phyloP scores from a whole-genome alignment of 73 alveolate genomes.

The Tetrahymena thermophila region DNA sequence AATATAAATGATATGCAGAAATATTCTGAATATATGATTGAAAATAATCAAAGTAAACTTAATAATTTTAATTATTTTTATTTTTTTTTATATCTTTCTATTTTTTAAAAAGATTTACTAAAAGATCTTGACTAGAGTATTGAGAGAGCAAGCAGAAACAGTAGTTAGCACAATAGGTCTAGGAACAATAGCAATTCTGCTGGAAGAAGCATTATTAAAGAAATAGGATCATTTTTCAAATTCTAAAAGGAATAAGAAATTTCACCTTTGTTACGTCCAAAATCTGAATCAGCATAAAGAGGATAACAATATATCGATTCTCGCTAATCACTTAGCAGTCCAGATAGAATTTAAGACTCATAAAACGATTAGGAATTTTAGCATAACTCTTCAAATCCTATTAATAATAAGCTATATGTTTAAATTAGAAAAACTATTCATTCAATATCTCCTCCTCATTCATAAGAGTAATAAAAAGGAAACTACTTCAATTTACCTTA shows the following conservation, averaged over 20 bases:
- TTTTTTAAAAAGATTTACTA: not conserved
- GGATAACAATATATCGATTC: not conserved
- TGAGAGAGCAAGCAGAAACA: not conserved
- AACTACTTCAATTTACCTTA: not conserved
- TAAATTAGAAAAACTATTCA: not conserved
- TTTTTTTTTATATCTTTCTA: not conserved
- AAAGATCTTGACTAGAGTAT: not conserved
- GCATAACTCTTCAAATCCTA: not conserved
- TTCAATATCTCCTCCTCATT: not conserved
- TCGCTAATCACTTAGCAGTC: not conserved
- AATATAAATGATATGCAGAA: not conserved
- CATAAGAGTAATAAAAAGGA: not conserved
- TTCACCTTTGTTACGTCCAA: not conserved
- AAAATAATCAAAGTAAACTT: not conserved
- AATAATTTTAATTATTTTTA: not conserved
- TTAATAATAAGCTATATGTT: not conserved
- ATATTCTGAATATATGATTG: not conserved
- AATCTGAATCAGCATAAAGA: not conserved
- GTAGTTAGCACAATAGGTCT: not conserved
- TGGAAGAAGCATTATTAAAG: not conserved
- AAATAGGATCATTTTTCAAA: not conserved
- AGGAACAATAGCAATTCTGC: not conserved
- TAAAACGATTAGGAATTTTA: not conserved
- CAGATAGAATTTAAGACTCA: not conserved
- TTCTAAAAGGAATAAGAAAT: not conserved